These are phyloP conservation scores for Cinchona pubescens DNA, from an alignment of 257 asterid species.

Conservation along the genomic window DNA sequence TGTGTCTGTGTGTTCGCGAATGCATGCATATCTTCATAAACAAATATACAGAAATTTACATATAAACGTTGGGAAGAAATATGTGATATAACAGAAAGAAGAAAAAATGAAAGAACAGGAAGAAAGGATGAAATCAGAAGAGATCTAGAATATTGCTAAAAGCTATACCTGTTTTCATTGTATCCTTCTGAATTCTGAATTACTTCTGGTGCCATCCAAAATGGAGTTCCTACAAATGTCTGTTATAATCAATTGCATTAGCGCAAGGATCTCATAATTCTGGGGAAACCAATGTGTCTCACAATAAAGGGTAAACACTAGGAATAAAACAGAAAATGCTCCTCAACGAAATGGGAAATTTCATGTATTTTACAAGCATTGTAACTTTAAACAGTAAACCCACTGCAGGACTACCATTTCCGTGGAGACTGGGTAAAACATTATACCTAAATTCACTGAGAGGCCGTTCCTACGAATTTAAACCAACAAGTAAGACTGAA, in stretches of 20 bases:
- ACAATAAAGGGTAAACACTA: neutral
- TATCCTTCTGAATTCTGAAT: constrained; percentile 98
- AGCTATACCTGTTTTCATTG: constrained; percentile 82
- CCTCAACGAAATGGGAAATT: neutral
- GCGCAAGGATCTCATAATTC: constrained; percentile 19
- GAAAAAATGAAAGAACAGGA: neutral
- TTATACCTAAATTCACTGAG: neutral
- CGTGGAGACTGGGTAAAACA: neutral
- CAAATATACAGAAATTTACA: neutral
- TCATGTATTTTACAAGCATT: neutral
- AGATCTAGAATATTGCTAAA: constrained; percentile 8
- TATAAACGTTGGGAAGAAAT: neutral
- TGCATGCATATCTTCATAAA: neutral
- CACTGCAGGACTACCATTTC: neutral
- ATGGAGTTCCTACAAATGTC: constrained; percentile 99
- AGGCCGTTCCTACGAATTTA: neutral
- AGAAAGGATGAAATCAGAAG: constrained; percentile 3
- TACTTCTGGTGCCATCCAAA: constrained; percentile 99
- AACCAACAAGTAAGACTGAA: neutral
- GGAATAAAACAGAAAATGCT: neutral
- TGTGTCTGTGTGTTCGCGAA: neutral
- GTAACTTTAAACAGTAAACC: neutral
- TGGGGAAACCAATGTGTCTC: neutral
- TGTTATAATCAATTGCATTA: constrained; percentile 59
- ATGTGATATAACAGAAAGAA: constrained; percentile 3